Conservation (phyloP, 352 stramenopile species). For the Globisporangium yorkense region DNA sequence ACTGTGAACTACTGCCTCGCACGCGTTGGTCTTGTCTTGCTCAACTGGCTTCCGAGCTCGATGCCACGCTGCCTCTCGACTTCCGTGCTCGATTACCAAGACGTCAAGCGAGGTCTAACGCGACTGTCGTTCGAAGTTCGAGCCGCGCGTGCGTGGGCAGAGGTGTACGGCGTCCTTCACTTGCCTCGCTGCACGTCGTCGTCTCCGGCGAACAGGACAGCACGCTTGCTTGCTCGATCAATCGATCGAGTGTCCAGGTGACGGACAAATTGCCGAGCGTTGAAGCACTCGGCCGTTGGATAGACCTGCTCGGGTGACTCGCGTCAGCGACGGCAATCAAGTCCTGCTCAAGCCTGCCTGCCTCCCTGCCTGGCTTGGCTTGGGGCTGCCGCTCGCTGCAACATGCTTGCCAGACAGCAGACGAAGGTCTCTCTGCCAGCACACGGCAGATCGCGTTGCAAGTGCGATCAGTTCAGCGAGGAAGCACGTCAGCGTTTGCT, state of each 20-base stretch:
- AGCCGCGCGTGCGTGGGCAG: not conserved
- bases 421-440: not conserved
- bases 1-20: not conserved
- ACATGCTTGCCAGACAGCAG: not conserved
- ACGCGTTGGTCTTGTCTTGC: not conserved
- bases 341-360: not conserved
- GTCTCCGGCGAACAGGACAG: no score
- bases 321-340: not conserved
- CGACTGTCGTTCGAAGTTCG: not conserved
- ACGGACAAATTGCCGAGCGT: not conserved
- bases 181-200: no score
- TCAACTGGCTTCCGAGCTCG: not conserved
- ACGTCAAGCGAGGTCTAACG: not conserved
- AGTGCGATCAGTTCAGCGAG: not conserved
- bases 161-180: no score
- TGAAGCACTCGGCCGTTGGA: not conserved
- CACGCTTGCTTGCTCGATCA: not conserved
- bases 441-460: not conserved
- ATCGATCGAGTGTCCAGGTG: not conserved
- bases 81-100: not conserved
- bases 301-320: not conserved
- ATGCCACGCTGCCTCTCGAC: no score
- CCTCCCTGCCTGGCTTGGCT: not conserved
- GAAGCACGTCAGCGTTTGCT: not conserved
- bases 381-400: not conserved